These are phyloP conservation scores for Albophoma yamanashiensis DNA, from an alignment of 2,329 filamentous ascomycete species.

Conservation along the genomic window DNA sequence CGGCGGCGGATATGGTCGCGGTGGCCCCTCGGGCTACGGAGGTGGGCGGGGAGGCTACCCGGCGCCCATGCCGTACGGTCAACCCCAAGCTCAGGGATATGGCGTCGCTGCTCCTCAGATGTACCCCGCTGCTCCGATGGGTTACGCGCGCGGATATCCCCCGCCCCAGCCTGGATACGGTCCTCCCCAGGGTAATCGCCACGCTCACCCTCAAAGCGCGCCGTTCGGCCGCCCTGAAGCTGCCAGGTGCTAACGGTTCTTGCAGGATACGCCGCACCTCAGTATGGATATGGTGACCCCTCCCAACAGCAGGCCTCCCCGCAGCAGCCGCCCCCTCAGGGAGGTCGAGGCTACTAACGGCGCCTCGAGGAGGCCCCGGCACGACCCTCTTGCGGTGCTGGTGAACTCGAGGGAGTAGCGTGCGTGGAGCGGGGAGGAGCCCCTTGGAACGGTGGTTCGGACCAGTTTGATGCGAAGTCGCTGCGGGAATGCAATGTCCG, in stretches of 20 bases:
- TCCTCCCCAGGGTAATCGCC: conserved; percentile 28
- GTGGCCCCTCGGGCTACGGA: conserved; percentile 28
- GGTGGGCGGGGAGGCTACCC: conserved; percentile 34
- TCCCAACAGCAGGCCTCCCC: conserved; percentile 10
- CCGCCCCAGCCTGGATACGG: conserved; percentile 23
- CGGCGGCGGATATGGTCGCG: conserved; percentile 20
- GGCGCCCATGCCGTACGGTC: conserved; percentile 25
- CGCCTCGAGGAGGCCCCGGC: background rate
- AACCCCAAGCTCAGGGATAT: conserved; percentile 26
- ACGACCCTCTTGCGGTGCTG: background rate
- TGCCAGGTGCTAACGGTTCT: conserved; percentile 4
- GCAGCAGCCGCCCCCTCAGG: conserved; percentile 9
- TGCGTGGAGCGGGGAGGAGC: background rate
- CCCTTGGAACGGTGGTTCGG: background rate
- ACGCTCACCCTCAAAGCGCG: background rate
- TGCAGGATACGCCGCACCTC: conserved; percentile 25
- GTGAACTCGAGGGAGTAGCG: background rate
- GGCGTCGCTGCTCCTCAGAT: conserved; percentile 22
- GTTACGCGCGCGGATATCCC: conserved; percentile 27
- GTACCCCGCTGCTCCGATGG: conserved; percentile 19
- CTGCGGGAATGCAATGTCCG: conserved; percentile 1
- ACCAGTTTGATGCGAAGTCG: background rate
- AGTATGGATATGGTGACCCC: conserved; percentile 30
- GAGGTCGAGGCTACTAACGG: conserved; percentile 12
- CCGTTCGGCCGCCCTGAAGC: background rate